Conservation (phyloP, 1,139 yeast genomes). For the Sugiyamaella pinicola region DNA sequence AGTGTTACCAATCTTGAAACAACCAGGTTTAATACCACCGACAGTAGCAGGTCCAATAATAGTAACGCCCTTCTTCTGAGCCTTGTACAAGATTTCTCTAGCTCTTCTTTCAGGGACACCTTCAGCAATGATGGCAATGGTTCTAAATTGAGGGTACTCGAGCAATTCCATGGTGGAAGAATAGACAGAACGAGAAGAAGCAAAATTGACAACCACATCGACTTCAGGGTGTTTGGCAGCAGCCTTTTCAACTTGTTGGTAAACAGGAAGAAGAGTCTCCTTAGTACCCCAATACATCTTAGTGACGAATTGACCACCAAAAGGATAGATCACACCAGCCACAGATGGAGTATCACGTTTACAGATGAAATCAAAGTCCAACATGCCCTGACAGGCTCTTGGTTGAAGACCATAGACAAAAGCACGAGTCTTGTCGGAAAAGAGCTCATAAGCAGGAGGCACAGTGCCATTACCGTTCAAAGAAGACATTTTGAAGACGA, state of each 20-base stretch:
- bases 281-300: slow-evolving; percentile 55
- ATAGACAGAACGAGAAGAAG: slow-evolving; percentile 51
- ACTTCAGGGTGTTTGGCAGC: slow-evolving; percentile 51
- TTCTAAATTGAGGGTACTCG: slow-evolving; percentile 50
- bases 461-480: slow-evolving; percentile 14
- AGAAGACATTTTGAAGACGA: slow-evolving; percentile 14
- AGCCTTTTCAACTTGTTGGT: slow-evolving; percentile 48
- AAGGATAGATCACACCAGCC: slow-evolving; percentile 52
- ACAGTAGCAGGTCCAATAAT: slow-evolving; percentile 54
- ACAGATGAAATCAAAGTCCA: slow-evolving; percentile 52
- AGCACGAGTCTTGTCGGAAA: slow-evolving; percentile 48
- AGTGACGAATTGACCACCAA: slow-evolving; percentile 50
- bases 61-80: slow-evolving; percentile 50
- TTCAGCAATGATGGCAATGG: slow-evolving; percentile 53
- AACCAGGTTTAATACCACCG: slow-evolving; percentile 54
- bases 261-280: slow-evolving; percentile 50
- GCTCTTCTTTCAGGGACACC: slow-evolving; percentile 55
- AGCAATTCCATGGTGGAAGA: slow-evolving; percentile 51
- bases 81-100: slow-evolving; percentile 49
- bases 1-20: slow-evolving; percentile 53
- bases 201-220: slow-evolving; percentile 52
- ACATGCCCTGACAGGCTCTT: slow-evolving; percentile 53
- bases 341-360: slow-evolving; percentile 51
- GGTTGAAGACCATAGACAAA: slow-evolving; percentile 50
- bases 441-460: slow-evolving; percentile 42